These are phyloP conservation scores for Ganoderma boninense DNA, from an alignment of 1,284 basidiomycete genomes.

Conservation along the genomic window DNA sequence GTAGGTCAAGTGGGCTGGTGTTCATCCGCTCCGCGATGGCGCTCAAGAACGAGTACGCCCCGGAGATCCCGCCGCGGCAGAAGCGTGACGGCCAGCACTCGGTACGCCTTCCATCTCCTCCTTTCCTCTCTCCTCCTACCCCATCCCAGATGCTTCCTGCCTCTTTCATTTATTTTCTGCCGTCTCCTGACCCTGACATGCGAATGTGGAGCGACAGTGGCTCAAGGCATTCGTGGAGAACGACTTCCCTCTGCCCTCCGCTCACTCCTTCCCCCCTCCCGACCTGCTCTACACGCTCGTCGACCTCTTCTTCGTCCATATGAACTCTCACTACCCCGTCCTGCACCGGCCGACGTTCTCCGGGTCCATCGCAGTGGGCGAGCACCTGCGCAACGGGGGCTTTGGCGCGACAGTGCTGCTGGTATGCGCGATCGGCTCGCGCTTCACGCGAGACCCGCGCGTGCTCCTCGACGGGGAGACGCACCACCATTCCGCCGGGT, in stretches of 20 bases:
- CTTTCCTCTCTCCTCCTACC: too few species aligned
- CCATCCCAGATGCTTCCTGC: too few species aligned
- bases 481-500: constrained; percentile 69
- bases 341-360: constrained; percentile 84
- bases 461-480: constrained; percentile 57
- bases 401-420: constrained; percentile 79
- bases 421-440: constrained; percentile 78
- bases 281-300: constrained; percentile 71
- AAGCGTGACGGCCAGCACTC: constrained; percentile 13
- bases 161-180: too few species aligned
- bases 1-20: constrained; percentile 59
- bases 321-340: constrained; percentile 73
- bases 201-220: not conserved
- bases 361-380: constrained; percentile 55
- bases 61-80: constrained; percentile 17
- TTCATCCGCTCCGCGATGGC: constrained; percentile 57
- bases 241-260: constrained; percentile 24
- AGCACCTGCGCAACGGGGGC: constrained; percentile 63
- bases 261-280: constrained; percentile 58
- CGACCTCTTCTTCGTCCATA: constrained; percentile 71
- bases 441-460: constrained; percentile 72
- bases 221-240: not conserved
- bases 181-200: too few species aligned
- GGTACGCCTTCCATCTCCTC: constrained; percentile 17
- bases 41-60: constrained; percentile 43